Evolutionary conservation across 2,329 filamentous ascomycete species (phyloP), one percentile per base, ranked within the genome.

Genomic region (Phoma sp.): DNA sequence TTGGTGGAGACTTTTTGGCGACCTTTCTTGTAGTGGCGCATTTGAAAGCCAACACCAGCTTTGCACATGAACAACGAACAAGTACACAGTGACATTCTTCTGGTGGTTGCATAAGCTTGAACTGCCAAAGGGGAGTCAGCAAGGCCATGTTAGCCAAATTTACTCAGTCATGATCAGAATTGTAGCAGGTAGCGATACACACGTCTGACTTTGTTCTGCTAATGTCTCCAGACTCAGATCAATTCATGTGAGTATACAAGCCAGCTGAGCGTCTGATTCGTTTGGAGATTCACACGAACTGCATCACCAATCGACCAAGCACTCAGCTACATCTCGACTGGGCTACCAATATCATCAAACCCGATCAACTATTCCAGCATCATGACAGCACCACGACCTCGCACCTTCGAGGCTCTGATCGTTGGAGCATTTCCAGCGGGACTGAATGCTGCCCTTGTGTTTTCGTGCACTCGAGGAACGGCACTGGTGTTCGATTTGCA

Each of bases 381-480:
- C n/a, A 65, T 65, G 61, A 12, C 56, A 5, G 43, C 43, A n/a
- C 9, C 45, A 2, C 64, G 58, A 17, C 67, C 67, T 35, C 50
- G 59, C 32, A 60, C 70, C 39, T 57, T 70, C 39, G 71, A 74
- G 38, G 57, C 58, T 21, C 60, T 75, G 27, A 70, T 75, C 44
- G 57, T 74, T 13, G 80, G 80, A 43, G 75, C 65, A 25, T 80
- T 80, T 0, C 80, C 79, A 7, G 78, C 78, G 0, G 80, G 80
- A 6, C 72, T 83, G 3, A 65, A 77, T 1, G 72, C 73, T 1
- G 78, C 78, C 0, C 62, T 75, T 1, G 65, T 66, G 0, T 72
- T 80, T 2, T 74, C 75, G 15, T 76, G 79, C 24, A 71, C 72
- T 13, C 68, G 71, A 1, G 71, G 75, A 49, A 78, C 72, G 13